Conservation (phyloP, 257 asterid species). For the Solanum dulcamara region DNA sequence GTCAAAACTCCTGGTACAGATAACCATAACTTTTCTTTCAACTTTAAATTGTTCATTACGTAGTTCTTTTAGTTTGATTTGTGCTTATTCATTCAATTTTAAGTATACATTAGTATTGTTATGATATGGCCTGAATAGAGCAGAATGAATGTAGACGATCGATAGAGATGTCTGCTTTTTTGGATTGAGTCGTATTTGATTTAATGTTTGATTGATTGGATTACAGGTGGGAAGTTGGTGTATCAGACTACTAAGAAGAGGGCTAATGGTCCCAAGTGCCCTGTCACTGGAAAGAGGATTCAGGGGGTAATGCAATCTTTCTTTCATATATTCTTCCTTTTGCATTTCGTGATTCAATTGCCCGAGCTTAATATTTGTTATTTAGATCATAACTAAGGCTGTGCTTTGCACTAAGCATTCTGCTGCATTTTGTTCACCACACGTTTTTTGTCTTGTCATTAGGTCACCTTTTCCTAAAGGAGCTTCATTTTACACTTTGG, state of each 20-base stretch:
- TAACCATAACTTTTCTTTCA: background rate
- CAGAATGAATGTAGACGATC: background rate
- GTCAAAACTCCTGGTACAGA: slow-evolving; percentile 14
- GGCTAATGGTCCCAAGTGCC: slow-evolving; percentile 12
- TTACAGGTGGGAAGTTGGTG: background rate
- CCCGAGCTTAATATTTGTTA: background rate
- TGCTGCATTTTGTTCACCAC: background rate
- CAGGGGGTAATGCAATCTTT: background rate
- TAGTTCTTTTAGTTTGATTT: background rate
- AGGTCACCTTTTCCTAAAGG: background rate
- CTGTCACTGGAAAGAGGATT: slow-evolving; percentile 12
- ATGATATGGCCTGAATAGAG: background rate
- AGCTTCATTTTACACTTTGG: background rate
- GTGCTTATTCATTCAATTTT: background rate
- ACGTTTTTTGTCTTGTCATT: background rate
- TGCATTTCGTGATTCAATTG: background rate
- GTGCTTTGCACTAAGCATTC: background rate
- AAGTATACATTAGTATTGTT: background rate
- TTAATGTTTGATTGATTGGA: background rate
- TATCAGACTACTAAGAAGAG: slow-evolving; percentile 2
- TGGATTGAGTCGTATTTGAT: background rate
- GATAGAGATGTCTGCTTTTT: background rate
- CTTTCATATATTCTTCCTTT: background rate
- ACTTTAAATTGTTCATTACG: too few species aligned
- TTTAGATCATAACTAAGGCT: background rate